A percentile compares a stretch with the other conserved stretches of the same genome.
These are phyloP conservation scores for Gaertneriomyces sp. DNA, from an alignment of 192 early-diverging fungal genomes.

Conservation along the genomic window DNA sequence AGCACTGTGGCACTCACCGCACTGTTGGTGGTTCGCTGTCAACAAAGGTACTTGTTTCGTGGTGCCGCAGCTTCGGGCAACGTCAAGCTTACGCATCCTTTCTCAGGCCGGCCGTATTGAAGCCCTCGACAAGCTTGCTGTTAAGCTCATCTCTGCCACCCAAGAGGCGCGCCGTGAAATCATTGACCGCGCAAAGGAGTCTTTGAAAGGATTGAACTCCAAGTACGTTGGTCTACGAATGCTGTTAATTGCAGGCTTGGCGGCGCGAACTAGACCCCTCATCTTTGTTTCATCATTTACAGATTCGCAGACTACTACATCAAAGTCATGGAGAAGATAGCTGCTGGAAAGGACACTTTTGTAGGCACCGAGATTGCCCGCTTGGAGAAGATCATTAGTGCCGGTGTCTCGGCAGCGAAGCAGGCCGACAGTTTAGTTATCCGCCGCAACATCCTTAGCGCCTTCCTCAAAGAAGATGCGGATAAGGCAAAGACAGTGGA, in stretches of 20 bases:
- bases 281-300: not conserved
- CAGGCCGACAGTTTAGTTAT: slow-evolving; percentile 85
- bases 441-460: slow-evolving; percentile 77
- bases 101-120: slow-evolving; percentile 56
- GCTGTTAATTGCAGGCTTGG: too few species aligned
- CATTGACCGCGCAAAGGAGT: slow-evolving; percentile 38
- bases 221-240: not conserved
- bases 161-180: slow-evolving; percentile 43
- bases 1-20: slow-evolving; percentile 75
- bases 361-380: slow-evolving; percentile 75
- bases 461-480: slow-evolving; percentile 25
- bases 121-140: slow-evolving; percentile 55
- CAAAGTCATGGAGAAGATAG: slow-evolving; percentile 89
- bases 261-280: not conserved
- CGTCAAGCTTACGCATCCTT: not conserved
- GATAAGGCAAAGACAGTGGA: not conserved
- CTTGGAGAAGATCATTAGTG: slow-evolving; percentile 71
- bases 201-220: slow-evolving; percentile 39
- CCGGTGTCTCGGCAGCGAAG: slow-evolving; percentile 59
- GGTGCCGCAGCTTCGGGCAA: not conserved
- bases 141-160: slow-evolving; percentile 60
- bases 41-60: slow-evolving; percentile 43
- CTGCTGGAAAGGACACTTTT: slow-evolving; percentile 63
- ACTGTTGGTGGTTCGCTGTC: slow-evolving; percentile 68
- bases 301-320: slow-evolving; percentile 78